Base-by-base conservation (phyloP, 2,329 filamentous ascomycete genomes). In the Pestalotiopsis sp. region DNA sequence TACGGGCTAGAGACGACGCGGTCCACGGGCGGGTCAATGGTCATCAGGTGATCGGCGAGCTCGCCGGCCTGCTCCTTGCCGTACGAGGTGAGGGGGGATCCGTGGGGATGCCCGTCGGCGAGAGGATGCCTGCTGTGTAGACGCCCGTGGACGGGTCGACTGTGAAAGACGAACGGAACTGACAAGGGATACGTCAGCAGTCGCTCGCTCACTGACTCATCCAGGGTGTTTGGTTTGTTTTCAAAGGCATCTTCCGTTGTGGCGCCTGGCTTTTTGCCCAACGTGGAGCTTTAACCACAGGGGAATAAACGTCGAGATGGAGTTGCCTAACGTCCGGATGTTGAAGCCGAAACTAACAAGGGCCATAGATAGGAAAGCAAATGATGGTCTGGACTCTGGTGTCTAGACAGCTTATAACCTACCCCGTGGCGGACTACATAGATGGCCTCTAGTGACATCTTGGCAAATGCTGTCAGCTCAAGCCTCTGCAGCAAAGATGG, bases 101-200 rank as follows among this genome's bases (percentile, higher is more conserved):
- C 31, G 92, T 92, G 4, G 95, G 87, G 72, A 97, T 94, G 66
- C 93, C 93, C 5, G 96, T 98, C 0, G 96, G 95, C 49, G 93
- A 94, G 57, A 87, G 89, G 72, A 96, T 89, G 69, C 85, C 85
- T 27, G 92, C 85, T 67, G 87, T 88, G 84, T 98, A 98, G 74
- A 86, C 86, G 66, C 96, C 95, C 49, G 93, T 95, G 70, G 86
- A 83, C 61, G 90, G 89, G 81, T 98, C 91, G 70, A 98, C 93
- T 58, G 89, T 89, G 94, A 95, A 98, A 79, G 92, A 94, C 72
- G 93, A 91, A 71, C 96, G 94, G 81, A 97, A 97, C 95, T 97
- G 80, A 57, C 58, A 68, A 36, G 31, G 64, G 66, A 69, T 25
- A 27, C 25, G 71, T 76, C 72, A 76, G 75, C 71, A 67, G 27